A percentile compares a stretch with the other conserved stretches of the same genome.
Evolutionary conservation across 768 basidiomycete genomes (phyloP).

Genomic region (Panus rudis): DNA sequence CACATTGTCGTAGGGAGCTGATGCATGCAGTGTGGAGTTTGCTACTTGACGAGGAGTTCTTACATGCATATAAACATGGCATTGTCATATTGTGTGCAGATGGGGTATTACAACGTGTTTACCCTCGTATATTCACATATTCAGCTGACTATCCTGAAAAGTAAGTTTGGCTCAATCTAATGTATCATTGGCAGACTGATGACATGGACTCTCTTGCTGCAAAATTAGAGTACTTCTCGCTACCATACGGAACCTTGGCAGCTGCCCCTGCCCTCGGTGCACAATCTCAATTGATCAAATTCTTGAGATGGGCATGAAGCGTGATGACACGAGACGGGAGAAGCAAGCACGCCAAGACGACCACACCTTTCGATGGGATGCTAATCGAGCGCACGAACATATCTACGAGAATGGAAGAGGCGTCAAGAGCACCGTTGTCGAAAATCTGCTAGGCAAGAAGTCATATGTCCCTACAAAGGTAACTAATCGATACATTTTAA

Average conservation of each 20-base stretch:
- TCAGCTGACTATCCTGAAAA: conserved; percentile 25
- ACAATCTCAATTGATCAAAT: conserved; percentile 15
- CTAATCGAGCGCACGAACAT: conserved; percentile 13
- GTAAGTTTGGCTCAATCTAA: conserved; percentile 9
- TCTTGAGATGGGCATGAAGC: conserved; percentile 14
- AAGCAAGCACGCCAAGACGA: conserved; percentile 13
- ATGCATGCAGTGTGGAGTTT: conserved; percentile 16
- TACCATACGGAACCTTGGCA: conserved; percentile 16
- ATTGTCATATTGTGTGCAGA: conserved; percentile 16
- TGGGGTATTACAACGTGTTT: conserved; percentile 15
- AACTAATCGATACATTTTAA: conserved; percentile 11
- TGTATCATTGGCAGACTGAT: neutral
- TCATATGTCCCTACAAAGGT: conserved; percentile 28
- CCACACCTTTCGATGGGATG: neutral
- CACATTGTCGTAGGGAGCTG: conserved; percentile 17
- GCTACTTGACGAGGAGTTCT: conserved; percentile 15
- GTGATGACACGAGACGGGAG: conserved; percentile 7
- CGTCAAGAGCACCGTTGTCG: conserved; percentile 22
- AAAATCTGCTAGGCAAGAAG: conserved; percentile 19
- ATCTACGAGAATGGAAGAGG: conserved; percentile 24
- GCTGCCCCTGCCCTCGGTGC: conserved; percentile 26
- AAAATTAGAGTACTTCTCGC: conserved; percentile 19
- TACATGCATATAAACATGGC: conserved; percentile 18
- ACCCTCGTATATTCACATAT: conserved; percentile 19
- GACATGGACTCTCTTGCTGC: no score